Percentiles rank a stretch among this genome's conserved stretches.
phyloP scores from a whole-genome alignment of 2,329 filamentous ascomycete genomes.

The Trichophyton verrucosum region DNA sequence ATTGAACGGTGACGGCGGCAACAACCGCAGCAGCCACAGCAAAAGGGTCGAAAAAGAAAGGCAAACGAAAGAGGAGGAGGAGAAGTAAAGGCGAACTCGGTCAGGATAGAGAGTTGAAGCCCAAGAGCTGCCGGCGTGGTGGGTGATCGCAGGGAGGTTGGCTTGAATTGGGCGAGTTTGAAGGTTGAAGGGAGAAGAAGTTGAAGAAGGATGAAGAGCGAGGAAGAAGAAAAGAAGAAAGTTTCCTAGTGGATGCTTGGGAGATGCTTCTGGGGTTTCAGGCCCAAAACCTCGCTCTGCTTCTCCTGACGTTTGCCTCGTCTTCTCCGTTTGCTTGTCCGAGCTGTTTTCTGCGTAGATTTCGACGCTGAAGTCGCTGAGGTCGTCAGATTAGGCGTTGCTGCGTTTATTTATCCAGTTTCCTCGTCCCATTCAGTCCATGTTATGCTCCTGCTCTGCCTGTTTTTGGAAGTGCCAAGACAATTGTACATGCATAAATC shows the following conservation, averaged over 20 bases:
- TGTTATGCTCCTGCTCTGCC: neutral
- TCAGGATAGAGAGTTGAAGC: neutral
- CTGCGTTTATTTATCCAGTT: neutral
- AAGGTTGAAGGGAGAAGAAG: neutral
- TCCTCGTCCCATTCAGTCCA: neutral
- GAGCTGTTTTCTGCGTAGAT: neutral
- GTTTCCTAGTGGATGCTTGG: neutral
- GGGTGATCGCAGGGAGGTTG: neutral
- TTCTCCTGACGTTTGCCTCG: neutral
- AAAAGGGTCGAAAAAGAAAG: neutral
- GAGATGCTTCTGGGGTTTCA: neutral
- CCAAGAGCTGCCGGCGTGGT: neutral
- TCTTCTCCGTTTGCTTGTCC: neutral
- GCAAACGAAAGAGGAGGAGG: slow-evolving; percentile 49
- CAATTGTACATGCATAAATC: neutral
- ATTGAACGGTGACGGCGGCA: neutral
- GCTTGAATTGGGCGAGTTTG: neutral
- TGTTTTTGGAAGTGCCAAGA: neutral
- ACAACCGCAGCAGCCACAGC: neutral
- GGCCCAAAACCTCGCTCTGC: neutral
- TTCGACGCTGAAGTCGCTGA: neutral
- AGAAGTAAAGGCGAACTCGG: slow-evolving; percentile 31
- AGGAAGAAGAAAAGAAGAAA: neutral
- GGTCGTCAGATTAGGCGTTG: neutral
- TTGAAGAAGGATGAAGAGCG: neutral